A percentile compares a stretch with the other conserved stretches of the same genome.
Conservation (phyloP, 1,284 basidiomycete species). For the Anthracocystis setariae region DNA sequence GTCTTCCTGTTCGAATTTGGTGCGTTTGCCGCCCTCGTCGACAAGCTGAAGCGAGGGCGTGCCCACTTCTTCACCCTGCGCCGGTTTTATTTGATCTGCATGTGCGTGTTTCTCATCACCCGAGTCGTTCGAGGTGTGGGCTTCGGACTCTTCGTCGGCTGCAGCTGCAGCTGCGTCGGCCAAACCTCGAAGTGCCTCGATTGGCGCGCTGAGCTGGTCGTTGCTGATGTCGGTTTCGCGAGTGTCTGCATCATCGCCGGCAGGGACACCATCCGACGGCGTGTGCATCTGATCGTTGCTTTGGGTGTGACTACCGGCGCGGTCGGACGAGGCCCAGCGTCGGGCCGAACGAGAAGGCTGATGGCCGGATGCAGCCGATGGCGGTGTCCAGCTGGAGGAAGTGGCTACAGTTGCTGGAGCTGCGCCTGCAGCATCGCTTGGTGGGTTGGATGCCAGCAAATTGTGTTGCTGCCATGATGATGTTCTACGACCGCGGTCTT, state of each 20-base stretch:
- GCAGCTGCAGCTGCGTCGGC: conserved; percentile 93
- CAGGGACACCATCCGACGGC: conserved; percentile 18
- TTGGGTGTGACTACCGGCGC: conserved; percentile 25
- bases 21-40: conserved; percentile 31
- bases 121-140: conserved; percentile 30
- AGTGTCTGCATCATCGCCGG: conserved; percentile 16
- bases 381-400: conserved; percentile 25
- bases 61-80: conserved; percentile 2
- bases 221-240: conserved; percentile 50
- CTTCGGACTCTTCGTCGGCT: conserved; percentile 69
- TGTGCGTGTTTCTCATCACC: conserved; percentile 28
- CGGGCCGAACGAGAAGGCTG: conserved; percentile 13
- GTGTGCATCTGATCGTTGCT: conserved; percentile 24
- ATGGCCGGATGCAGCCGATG: conserved; percentile 10
- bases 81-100: neutral
- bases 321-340: conserved; percentile 32
- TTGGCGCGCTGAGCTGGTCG: conserved; percentile 75
- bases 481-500: conserved; percentile 11
- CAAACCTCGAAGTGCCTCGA: conserved; percentile 88
- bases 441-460: conserved; percentile 14
- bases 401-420: neutral
- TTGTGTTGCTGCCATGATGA: conserved; percentile 19
- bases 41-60: conserved; percentile 24
- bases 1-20: conserved; percentile 7
- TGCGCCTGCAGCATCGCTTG: conserved; percentile 3